These are phyloP conservation scores for Murraya koenigii DNA, from an alignment of 345 rosid species.

Conservation along the genomic window DNA sequence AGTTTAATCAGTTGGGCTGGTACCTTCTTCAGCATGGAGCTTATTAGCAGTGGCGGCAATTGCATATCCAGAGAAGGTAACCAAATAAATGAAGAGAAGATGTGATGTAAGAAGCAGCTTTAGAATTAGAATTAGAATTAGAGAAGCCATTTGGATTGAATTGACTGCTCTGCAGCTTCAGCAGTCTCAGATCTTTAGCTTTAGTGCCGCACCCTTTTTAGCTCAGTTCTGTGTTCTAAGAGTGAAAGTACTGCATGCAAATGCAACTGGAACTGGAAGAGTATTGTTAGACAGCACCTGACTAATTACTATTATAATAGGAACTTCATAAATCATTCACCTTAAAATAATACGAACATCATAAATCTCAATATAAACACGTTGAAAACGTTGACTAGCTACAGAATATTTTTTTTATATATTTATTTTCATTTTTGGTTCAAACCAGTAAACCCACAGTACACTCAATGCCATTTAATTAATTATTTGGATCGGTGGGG, in stretches of 20 bases:
- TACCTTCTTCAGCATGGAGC: constrained; percentile 28
- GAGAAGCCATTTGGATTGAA: background rate
- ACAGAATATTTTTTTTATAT: background rate
- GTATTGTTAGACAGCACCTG: background rate
- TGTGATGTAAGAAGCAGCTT: constrained; percentile 4
- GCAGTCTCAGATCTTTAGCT: background rate
- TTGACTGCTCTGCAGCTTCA: background rate
- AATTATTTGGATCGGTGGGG: too few species aligned
- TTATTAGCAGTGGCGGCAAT: constrained; percentile 13
- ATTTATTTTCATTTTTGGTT: background rate
- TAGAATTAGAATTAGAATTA: too few species aligned
- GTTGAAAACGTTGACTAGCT: background rate
- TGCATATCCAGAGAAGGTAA: background rate
- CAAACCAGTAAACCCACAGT: background rate
- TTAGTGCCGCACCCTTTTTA: too few species aligned
- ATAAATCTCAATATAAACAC: background rate
- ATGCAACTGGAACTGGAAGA: background rate
- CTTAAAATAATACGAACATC: too few species aligned
- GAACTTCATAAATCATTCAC: too few species aligned
- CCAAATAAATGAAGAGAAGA: background rate
- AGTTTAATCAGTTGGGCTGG: background rate
- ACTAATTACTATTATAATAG: too few species aligned
- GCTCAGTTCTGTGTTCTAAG: background rate
- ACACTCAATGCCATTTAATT: too few species aligned
- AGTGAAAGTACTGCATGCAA: background rate